Percentiles rank a stretch among this genome's conserved stretches.
phyloP scores from a whole-genome alignment of 2,329 filamentous ascomycete species.

The Neofusicoccum kwambonambiense region DNA sequence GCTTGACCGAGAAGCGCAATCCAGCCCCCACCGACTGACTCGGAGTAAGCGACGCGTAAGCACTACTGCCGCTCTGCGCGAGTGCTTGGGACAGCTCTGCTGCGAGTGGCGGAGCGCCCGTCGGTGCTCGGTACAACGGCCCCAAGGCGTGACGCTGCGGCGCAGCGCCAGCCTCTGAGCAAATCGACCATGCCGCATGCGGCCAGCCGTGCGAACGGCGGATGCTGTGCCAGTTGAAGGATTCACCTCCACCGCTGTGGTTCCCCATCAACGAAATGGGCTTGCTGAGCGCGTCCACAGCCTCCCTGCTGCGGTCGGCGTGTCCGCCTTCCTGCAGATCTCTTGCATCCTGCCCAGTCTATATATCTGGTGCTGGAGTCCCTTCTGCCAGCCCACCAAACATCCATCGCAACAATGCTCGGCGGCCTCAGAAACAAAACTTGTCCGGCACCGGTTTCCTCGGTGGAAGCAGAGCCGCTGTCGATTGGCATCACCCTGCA shows the following conservation, averaged over 20 bases:
- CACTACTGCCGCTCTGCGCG: neutral
- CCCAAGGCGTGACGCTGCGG: neutral
- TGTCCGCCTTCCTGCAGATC: too few relatives aligned
- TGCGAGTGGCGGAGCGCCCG: neutral
- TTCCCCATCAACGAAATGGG: too few relatives aligned
- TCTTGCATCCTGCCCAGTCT: neutral
- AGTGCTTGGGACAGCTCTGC: neutral
- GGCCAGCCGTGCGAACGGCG: neutral
- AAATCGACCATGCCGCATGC: neutral
- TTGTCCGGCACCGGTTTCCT: conserved; percentile 2
- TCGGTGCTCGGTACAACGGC: neutral
- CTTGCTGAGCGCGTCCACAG: neutral
- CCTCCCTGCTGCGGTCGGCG: neutral
- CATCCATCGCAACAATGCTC: neutral
- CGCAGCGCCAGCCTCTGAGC: neutral
- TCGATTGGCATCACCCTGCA: conserved; percentile 18
- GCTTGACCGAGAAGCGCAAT: neutral
- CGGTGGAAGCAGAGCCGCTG: neutral
- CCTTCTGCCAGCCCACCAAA: neutral
- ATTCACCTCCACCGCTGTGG: neutral
- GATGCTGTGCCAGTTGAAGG: neutral
- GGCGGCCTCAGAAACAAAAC: neutral
- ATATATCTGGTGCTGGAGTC: neutral
- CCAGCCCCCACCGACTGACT: too few relatives aligned
- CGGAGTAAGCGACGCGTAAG: too few relatives aligned